Base-by-base conservation (phyloP, 2,329 filamentous ascomycete genomes). In the Pyrenochaeta sp. region DNA sequence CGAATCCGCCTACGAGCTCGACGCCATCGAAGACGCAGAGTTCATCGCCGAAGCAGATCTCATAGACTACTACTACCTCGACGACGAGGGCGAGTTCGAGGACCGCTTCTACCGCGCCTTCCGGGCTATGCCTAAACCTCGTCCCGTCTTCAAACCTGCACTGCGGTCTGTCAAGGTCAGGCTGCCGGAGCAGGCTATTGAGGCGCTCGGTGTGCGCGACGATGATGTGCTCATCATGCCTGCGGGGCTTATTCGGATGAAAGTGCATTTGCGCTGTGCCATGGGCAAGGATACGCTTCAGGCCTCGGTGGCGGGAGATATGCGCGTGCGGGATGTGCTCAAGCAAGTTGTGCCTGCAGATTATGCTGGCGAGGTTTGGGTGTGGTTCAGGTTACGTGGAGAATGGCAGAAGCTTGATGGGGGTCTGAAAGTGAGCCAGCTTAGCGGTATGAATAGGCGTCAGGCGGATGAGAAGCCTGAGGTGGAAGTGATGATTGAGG, bases 251-350 rank as follows among this genome's bases (percentile, higher is more conserved):
- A 44, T 42, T 1, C 44, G 26, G 6, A 17, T 54, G 2, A 34
- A 30, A 1, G 40, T 57, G n/a, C 20, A 22, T 4, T 30, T 57
- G 4, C 9, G 11, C 10, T 17, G 10, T 22, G n/a, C n/a, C 15
- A 30, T 14, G 5, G 10, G 1, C n/a, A 27, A 8, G 9, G 17
- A 44, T 4, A 40, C 31, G 9, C 3, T 59, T 4, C 31, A 29
- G 4, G 51, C 27, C 6, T 41, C 37, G 1, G 48, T 57, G 3
- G 46, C 48, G 6, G 35, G 41, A 0, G 49, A 51, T 21, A 44
- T 51, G 55, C 52, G 38, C 1, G 29, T 57, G 10, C 41, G 48
- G 11, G 51, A 57, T 13, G 40, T 53, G 2, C 20, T 57, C 0
- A 37, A 22, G 14, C 53, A 57, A 18, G 1, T 59, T 8, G 11